These are phyloP conservation scores for Suhomyces panamericanus DNA, from an alignment of 1,139 yeast genomes.

Conservation along the genomic window DNA sequence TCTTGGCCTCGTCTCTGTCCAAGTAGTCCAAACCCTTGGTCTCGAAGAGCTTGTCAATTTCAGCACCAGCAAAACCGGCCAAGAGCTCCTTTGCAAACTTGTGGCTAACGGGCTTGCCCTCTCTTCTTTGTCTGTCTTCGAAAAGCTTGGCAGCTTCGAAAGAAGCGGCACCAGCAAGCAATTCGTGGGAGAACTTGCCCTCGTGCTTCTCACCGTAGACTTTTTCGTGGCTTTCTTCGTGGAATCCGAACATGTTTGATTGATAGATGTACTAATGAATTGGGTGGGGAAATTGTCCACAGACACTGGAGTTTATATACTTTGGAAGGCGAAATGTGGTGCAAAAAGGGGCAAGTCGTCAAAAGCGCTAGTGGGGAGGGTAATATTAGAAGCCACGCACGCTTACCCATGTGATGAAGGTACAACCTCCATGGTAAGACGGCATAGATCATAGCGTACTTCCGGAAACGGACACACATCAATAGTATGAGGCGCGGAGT, in stretches of 20 bases:
- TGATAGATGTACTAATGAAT: too few relatives aligned
- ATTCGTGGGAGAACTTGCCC: slow-evolving; percentile 34
- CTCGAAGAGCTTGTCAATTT: slow-evolving; percentile 36
- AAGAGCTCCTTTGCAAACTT: slow-evolving; percentile 32
- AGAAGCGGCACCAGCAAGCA: slow-evolving; percentile 37
- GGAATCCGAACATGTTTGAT: slow-evolving; percentile 20
- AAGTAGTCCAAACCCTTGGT: slow-evolving; percentile 37
- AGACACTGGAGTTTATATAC: neutral
- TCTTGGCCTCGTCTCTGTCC: slow-evolving; percentile 28
- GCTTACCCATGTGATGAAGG: too few relatives aligned
- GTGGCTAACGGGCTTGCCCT: slow-evolving; percentile 35
- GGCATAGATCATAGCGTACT: too few relatives aligned
- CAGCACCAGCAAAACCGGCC: slow-evolving; percentile 36
- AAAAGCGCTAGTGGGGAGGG: too few relatives aligned
- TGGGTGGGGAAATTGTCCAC: neutral
- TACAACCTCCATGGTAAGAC: too few relatives aligned
- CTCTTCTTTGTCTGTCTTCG: slow-evolving; percentile 35
- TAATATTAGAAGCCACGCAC: too few relatives aligned
- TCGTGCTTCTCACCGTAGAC: slow-evolving; percentile 35
- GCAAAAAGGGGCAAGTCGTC: too few relatives aligned
- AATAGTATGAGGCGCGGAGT: too few relatives aligned
- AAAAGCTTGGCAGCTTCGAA: slow-evolving; percentile 35
- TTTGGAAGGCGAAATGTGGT: neutral
- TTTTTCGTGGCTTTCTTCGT: slow-evolving; percentile 21
- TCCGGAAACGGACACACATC: too few relatives aligned